Percentiles rank a stretch among this genome's conserved stretches.
phyloP scores from a whole-genome alignment of 345 rosid species.

The Brassica incana region DNA sequence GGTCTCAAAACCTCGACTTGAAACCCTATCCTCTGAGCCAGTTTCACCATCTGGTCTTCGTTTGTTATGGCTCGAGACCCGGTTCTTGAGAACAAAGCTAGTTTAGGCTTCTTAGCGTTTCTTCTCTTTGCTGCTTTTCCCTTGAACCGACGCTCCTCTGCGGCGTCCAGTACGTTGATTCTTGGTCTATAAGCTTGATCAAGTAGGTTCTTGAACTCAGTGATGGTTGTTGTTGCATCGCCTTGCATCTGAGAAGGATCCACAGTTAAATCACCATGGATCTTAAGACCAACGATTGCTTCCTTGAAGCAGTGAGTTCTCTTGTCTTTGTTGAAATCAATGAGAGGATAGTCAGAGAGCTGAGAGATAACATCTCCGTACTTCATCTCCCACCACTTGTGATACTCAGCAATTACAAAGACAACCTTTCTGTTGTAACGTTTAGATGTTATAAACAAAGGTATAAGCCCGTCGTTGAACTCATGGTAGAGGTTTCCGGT shows the following conservation, averaged over 20 bases:
- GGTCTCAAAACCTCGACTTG: slow-evolving; percentile 63
- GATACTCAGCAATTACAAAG: slow-evolving; percentile 78
- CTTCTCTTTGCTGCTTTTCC: slow-evolving; percentile 14
- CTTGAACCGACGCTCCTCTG: slow-evolving; percentile 34
- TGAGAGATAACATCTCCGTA: slow-evolving; percentile 60
- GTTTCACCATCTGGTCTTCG: slow-evolving; percentile 46
- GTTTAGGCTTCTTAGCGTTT: slow-evolving; percentile 49
- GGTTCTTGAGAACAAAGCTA: slow-evolving; percentile 63
- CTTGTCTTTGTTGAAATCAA: slow-evolving; percentile 64
- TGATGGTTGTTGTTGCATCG: slow-evolving; percentile 31
- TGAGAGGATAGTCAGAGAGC: slow-evolving; percentile 57
- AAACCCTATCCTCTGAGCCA: slow-evolving; percentile 71
- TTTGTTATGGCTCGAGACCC: slow-evolving; percentile 69
- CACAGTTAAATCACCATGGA: slow-evolving; percentile 73
- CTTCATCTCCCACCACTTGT: slow-evolving; percentile 79
- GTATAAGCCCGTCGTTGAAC: slow-evolving; percentile 82
- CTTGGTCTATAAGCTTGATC: slow-evolving; percentile 64
- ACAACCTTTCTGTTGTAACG: slow-evolving; percentile 68
- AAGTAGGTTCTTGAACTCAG: slow-evolving; percentile 60
- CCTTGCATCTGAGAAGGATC: slow-evolving; percentile 54
- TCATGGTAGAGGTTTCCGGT: slow-evolving; percentile 87
- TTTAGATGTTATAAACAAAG: slow-evolving; percentile 74
- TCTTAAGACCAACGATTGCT: slow-evolving; percentile 69
- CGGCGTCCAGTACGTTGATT: slow-evolving; percentile 43
- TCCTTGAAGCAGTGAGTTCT: slow-evolving; percentile 82